Evolutionary conservation across 1,284 basidiomycete genomes (phyloP), one percentile per base, ranked within the genome.

Genomic region (Ustilago shanxiensis): DNA sequence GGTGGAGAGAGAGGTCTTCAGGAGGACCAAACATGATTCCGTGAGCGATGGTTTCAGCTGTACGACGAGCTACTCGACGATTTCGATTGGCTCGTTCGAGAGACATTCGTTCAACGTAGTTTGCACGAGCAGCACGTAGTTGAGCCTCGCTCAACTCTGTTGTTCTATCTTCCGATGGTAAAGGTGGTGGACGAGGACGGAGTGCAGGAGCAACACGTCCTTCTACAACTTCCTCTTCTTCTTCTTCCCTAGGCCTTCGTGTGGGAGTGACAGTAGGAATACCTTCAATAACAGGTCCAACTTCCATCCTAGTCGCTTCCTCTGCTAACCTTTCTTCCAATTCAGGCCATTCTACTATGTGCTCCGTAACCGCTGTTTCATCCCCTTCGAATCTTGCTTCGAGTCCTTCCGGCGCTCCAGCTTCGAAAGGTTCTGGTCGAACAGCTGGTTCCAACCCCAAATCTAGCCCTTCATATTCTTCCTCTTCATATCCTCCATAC

Each of bases 281-380:
- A 24, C 71, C 71, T 20, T 68, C 61, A 18, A 50, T 54, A 37
- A 55, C 22, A 18, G 62, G 59, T n/a, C 62, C 68, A 7, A 64
- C 18, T 20, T 64, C 60, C 57, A 73, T 59, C 8, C 57, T 63
- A 18, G 72, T 53, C 31, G 72, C 67, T 67, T 75, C 72, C 37
- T 68, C 67, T 1, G 56, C 60, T 1, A 76, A 64, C 4, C 73
- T 33, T 14, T 76, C 58, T 22, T 71, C 68, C 14, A 76, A 47
- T 20, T 76, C 73, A 8, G 68, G 73, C 73, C 73, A 76, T 49
- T 67, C 68, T 5, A 68, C 54, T 8, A 64, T 39, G 2, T 57
- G 56, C 8, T 57, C 68, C 2, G 52, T 60, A 10, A 22, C 24
- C 10, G 44, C 28, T 0, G 61, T 72, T 2, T 72, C 70, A 26